Evolutionary conservation across 768 basidiomycete species (phyloP).

Genomic region (Asterophora parasitica): DNA sequence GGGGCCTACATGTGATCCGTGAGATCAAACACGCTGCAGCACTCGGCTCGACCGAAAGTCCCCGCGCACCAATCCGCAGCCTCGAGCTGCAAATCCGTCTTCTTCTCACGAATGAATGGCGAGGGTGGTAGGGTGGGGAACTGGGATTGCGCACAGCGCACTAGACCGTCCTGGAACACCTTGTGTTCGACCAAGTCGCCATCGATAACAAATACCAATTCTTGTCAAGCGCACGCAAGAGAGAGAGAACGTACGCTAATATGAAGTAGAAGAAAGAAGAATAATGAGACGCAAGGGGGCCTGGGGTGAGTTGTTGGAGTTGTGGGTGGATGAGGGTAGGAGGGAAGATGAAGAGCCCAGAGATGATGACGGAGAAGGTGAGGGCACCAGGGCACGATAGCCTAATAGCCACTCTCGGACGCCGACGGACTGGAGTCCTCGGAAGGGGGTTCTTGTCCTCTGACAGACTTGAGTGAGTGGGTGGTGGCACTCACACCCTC

Average conservation of each 20-base stretch:
- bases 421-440: constrained; percentile 58
- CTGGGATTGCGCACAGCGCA: constrained; percentile 22
- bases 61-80: constrained; percentile 19
- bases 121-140: constrained; percentile 12
- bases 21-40: constrained; percentile 22
- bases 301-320: not conserved
- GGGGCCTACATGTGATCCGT: constrained; percentile 30
- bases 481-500: constrained; percentile 38
- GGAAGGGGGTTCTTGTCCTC: constrained; percentile 56
- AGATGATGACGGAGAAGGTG: constrained; percentile 21
- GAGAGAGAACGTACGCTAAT: constrained; percentile 18
- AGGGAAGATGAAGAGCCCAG: constrained; percentile 28
- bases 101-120: constrained; percentile 15
- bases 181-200: constrained; percentile 12
- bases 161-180: constrained; percentile 18
- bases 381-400: constrained; percentile 10
- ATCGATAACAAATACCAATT: constrained; percentile 25
- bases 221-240: constrained; percentile 17
- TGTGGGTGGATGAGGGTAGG: constrained; percentile 21
- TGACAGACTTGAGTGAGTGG: constrained; percentile 51
- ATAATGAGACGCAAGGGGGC: constrained; percentile 22
- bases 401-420: constrained; percentile 45
- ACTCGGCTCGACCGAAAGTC: constrained; percentile 17
- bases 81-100: constrained; percentile 23
- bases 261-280: constrained; percentile 24